These are phyloP conservation scores for Talaromyces liani DNA, from an alignment of 495 filamentous ascomycete species.

Conservation along the genomic window DNA sequence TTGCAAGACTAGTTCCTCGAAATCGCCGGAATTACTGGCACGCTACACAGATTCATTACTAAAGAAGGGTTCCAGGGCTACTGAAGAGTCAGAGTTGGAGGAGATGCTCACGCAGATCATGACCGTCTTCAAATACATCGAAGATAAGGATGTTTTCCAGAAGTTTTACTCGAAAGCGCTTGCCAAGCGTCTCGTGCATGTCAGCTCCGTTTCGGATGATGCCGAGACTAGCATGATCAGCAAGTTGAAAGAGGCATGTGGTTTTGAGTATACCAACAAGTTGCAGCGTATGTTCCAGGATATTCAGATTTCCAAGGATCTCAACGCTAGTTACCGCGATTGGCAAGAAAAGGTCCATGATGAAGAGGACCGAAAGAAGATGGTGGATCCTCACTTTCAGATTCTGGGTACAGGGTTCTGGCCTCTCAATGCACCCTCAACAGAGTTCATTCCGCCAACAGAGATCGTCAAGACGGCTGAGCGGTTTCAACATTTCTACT, in stretches of 20 bases:
- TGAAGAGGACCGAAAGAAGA: constrained; percentile 50
- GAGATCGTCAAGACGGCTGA: constrained; percentile 83
- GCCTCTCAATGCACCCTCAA: constrained; percentile 80
- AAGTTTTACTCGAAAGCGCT: constrained; percentile 98
- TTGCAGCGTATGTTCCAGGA: constrained; percentile 99
- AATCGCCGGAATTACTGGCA: constrained; percentile 88
- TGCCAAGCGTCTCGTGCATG: constrained; percentile 89
- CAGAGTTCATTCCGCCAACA: constrained; percentile 75
- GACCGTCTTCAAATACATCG: constrained; percentile 99
- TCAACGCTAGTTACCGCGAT: constrained; percentile 78
- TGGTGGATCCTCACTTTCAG: constrained; percentile 72
- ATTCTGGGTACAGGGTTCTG: constrained; percentile 96
- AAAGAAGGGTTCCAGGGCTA: constrained; percentile 83
- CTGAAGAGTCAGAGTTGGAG: constrained; percentile 90
- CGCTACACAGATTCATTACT: constrained; percentile 94
- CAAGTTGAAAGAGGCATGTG: constrained; percentile 97
- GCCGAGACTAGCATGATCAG: constrained; percentile 99
- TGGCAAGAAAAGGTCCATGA: constrained; percentile 56
- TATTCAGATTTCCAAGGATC: constrained; percentile 96
- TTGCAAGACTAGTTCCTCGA: constrained; percentile 84
- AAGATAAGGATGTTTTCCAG: constrained; percentile 99
- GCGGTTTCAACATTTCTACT: constrained; percentile 85
- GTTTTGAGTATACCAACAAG: constrained; percentile 99
- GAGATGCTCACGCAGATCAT: constrained; percentile 90
- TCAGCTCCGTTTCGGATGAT: constrained; percentile 90